phyloP scores from a whole-genome alignment of 2,329 filamentous ascomycete species.

The Xylaria arbuscula region DNA sequence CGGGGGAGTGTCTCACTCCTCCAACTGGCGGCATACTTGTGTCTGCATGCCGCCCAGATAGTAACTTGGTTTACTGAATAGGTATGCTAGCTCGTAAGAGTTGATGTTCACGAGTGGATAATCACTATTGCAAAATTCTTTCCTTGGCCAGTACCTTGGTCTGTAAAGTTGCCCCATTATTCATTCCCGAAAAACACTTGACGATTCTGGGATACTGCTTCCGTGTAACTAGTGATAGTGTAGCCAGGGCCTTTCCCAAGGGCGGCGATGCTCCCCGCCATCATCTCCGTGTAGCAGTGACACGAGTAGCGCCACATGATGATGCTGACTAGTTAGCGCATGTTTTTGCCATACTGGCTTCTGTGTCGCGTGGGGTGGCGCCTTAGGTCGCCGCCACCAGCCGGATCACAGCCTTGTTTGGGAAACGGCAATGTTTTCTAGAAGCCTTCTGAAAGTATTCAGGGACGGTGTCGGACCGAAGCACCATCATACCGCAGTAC shows the following conservation, averaged over 20 bases:
- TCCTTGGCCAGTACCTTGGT: background rate
- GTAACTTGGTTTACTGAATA: background rate
- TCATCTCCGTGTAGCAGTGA: slow-evolving; percentile 15
- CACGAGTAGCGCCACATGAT: slow-evolving; percentile 13
- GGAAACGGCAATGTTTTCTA: slow-evolving; percentile 32
- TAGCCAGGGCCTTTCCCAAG: slow-evolving; percentile 6
- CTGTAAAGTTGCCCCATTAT: background rate
- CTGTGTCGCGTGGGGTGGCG: slow-evolving; percentile 18
- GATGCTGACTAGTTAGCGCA: slow-evolving; percentile 1
- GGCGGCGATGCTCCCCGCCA: slow-evolving; percentile 6
- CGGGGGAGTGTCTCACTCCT: background rate
- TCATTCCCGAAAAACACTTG: background rate
- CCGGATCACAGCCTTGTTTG: slow-evolving; percentile 31
- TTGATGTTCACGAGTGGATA: background rate
- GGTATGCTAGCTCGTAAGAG: background rate
- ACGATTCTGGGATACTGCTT: background rate
- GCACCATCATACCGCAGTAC: slow-evolving; percentile 5
- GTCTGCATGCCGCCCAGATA: background rate
- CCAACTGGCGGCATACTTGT: background rate
- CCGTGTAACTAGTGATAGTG: background rate
- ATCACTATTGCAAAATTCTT: background rate
- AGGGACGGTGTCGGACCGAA: slow-evolving; percentile 29
- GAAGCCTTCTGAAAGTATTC: slow-evolving; percentile 32
- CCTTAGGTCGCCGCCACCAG: slow-evolving; percentile 12
- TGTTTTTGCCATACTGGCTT: slow-evolving; percentile 1